These are phyloP conservation scores for Sphagnum tenellum DNA, from an alignment of 225 moss, liverwort and hornwort genomes.

Conservation along the genomic window DNA sequence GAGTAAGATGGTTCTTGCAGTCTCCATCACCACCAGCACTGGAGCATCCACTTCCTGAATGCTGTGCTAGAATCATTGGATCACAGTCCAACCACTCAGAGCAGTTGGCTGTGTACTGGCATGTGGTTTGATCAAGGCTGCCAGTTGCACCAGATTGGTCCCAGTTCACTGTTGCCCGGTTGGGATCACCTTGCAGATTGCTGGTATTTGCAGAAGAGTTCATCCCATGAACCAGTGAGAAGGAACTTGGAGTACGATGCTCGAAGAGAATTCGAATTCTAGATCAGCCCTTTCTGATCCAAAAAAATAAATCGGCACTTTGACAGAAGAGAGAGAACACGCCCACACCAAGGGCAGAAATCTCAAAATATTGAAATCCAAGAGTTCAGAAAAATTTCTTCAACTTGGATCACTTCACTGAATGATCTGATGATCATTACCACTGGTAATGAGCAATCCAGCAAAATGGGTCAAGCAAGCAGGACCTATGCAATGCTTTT, in stretches of 20 bases:
- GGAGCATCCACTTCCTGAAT: conserved; percentile 52
- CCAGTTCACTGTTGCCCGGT: conserved; percentile 90
- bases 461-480: no score
- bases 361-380: not conserved
- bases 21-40: conserved; percentile 67
- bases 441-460: no score
- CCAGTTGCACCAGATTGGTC: conserved; percentile 69
- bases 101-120: conserved; percentile 59
- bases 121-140: conserved; percentile 53
- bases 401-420: no score
- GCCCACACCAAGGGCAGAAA: conserved; percentile 23
- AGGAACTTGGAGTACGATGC: conserved; percentile 9
- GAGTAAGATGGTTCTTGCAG: conserved; percentile 45
- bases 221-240: conserved; percentile 88
- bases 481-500: no score
- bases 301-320: not conserved
- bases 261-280: no score
- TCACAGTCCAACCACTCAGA: conserved; percentile 96
- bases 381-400: no score
- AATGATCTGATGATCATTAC: no score
- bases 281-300: no score
- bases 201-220: conserved; percentile 93
- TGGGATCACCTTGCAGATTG: conserved; percentile 92
- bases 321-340: conserved; percentile 73
- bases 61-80: conserved; percentile 88